A percentile compares a stretch with the other conserved stretches of the same genome.
Conservation (phyloP, 345 rosid species). For the Populus deltoides region DNA sequence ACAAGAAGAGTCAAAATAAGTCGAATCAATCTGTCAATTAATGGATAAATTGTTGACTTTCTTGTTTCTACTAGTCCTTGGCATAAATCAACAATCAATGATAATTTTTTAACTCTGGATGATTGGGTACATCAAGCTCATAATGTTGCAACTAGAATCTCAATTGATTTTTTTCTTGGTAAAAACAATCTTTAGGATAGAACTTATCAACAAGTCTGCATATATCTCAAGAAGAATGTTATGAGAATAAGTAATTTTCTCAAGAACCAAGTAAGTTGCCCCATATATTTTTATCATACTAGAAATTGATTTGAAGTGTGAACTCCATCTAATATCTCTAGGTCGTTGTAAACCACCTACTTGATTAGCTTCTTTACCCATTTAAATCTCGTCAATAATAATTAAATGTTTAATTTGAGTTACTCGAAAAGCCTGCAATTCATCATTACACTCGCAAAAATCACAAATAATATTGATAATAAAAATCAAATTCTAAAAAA, state of each 20-base stretch:
- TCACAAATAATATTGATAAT: neutral
- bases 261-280: neutral
- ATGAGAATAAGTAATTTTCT: neutral
- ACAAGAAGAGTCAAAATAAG: no score
- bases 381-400: neutral
- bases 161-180: no score
- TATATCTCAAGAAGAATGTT: no score
- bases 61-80: accelerated
- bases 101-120: no score
- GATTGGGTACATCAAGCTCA: no score
- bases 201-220: no score
- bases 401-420: neutral
- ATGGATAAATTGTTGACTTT: no score
- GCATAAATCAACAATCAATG: no score
- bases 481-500: neutral
- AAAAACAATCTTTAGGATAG: no score
- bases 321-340: neutral
- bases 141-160: no score
- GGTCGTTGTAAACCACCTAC: no score
- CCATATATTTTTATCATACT: neutral
- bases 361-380: neutral
- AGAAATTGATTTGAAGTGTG: neutral
- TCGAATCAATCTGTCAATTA: no score
- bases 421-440: neutral
- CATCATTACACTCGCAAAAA: neutral